phyloP scores from a whole-genome alignment of 2,329 filamentous ascomycete species.

The Aspergillus neotritici region DNA sequence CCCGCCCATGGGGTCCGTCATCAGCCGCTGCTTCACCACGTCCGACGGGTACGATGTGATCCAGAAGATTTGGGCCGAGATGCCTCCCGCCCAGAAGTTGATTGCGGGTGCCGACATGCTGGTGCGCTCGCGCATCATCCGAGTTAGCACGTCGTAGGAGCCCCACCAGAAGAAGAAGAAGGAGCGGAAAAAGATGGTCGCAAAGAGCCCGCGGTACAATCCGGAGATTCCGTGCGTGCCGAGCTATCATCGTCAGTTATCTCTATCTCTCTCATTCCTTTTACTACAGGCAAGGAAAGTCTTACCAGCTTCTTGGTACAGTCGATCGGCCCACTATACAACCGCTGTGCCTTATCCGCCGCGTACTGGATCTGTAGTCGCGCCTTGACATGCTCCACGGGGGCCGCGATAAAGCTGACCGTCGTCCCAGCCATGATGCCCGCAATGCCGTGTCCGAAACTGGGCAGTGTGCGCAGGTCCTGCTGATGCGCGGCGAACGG shows the following conservation, averaged over 20 bases:
- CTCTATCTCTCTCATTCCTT: neutral
- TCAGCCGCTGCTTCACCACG: constrained; percentile 91
- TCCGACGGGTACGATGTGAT: constrained; percentile 85
- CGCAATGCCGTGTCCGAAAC: constrained; percentile 78
- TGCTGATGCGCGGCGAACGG: constrained; percentile 32
- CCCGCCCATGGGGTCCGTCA: constrained; percentile 85
- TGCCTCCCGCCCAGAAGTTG: constrained; percentile 95
- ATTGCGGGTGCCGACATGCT: constrained; percentile 68
- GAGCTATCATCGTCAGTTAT: constrained; percentile 26
- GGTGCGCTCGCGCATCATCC: constrained; percentile 61
- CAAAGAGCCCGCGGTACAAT: constrained; percentile 76
- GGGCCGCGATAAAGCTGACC: constrained; percentile 86
- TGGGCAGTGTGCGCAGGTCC: constrained; percentile 55
- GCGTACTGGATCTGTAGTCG: constrained; percentile 92
- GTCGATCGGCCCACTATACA: constrained; percentile 85
- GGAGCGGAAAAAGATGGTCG: constrained; percentile 80
- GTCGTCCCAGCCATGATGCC: constrained; percentile 83
- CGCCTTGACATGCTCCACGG: constrained; percentile 92
- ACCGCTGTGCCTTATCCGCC: constrained; percentile 65
- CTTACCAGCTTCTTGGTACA: constrained; percentile 61
- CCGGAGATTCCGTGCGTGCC: constrained; percentile 66
- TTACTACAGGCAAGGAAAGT: neutral
- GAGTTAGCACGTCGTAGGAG: constrained; percentile 81
- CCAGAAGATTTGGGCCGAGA: constrained; percentile 95
- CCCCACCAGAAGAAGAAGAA: constrained; percentile 99